Base-by-base conservation (phyloP, 169 alveolate genomes). In the Theileria equi region DNA sequence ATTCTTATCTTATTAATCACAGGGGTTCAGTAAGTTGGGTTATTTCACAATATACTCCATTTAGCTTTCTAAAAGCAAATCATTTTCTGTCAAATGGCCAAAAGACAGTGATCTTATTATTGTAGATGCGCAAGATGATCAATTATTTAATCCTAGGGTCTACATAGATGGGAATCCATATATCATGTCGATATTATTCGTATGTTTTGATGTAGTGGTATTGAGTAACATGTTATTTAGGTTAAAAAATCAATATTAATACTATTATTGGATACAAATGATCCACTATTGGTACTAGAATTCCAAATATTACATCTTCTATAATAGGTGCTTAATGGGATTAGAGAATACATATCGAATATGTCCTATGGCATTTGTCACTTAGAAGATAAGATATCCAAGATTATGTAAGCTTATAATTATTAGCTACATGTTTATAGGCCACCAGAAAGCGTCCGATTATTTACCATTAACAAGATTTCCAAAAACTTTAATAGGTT, bases 401-500 rank as follows among this genome's bases (percentile, higher is more conserved):
- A n/a, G n/a, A n/a, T n/a, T n/a, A n/a, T n/a, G n/a, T 38, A 13
- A 13, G n/a, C n/a, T 38, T 48, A 48, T 48, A 48, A 48, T 11
- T 11, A 36, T 10, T 10, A 11, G 13, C 10, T 36, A 36, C 10
- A 36, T 11, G 10, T 13, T 11, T 36, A 13, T 13, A 54, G 65
- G 48, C 52, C 17, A 19, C 44, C 38, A 10, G 44, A 62, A 1
- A 63, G 53, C 17, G 28, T 48, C 50, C n/a, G 50, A 41, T 59
- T 70, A 8, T 52, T 74, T 11, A 45, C 65, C 23, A 7, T 74
- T 8, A 74, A 74, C 40, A 23, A 11, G 23, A 58, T 60, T 38
- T 48, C 84, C 32, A 74, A 74, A 45, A 36, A 62, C 40, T 64
- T 74, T 35, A 38, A 69, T 36, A 64, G 80, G 84, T 74, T 26